Evolutionary conservation across 352 stramenopile species (phyloP), one percentile per base, ranked within the genome.

Genomic region (Achlya hypogyna): DNA sequence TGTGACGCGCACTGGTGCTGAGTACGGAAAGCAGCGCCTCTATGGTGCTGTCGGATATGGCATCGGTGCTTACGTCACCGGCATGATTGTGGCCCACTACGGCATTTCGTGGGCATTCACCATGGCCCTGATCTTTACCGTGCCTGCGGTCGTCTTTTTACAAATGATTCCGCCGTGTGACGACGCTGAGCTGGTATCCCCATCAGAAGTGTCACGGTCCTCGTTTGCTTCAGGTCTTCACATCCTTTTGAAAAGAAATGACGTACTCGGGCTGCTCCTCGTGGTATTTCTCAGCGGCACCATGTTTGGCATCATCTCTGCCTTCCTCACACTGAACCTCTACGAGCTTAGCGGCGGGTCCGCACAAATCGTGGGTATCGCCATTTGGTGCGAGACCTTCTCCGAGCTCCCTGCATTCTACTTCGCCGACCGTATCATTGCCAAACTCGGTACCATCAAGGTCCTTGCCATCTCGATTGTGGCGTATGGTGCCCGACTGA

Each of bases 41-140:
- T 91, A 86, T 53, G 82, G 82, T n/a, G 82, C 82, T 1, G 71
- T 89, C 29, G 82, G 82, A 23, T 91, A 84, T 64, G 82, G 82
- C 29, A 77, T 80, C 22, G 80, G 80, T 23, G 82, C 78, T 40
- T 89, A 88, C 75, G 69, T 84, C 40, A 73, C 82, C 9, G 82
- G 82, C 43, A 63, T 91, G 27, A 75, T 89, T 66, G 76, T 80
- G 8, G 77, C 74, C 0, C 73, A 74, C 22, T 79, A 82, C 27
- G 82, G 82, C 54, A 89, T 91, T 62, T 75, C 76, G n/a, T 89
- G 80, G 81, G 85, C 78, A 58, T 91, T 91, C 70, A 83, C 88
- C 73, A 52, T 67, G n/a, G n/a, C 56, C 40, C 23, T 67, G 20
- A 25, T 56, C 18, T 53, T 67, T 40, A 14, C 58, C 45, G 32